phyloP scores from a whole-genome alignment of 306 rosid genomes.

The Cucurbita pepo region DNA sequence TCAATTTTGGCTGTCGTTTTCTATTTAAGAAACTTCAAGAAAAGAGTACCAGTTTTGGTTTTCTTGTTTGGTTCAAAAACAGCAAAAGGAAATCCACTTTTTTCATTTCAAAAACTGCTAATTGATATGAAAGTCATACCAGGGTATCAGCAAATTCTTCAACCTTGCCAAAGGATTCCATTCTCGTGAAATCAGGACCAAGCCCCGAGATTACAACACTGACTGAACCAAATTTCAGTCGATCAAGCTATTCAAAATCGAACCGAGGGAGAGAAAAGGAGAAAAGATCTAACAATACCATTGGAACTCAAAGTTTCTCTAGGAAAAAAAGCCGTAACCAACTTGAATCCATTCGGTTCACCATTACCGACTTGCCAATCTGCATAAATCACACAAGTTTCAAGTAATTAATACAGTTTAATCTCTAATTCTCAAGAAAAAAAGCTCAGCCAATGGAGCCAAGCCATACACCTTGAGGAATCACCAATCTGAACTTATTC shows the following conservation, averaged over 20 bases:
- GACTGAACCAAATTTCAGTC: slow-evolving; percentile 15
- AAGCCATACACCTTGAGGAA: slow-evolving; percentile 51
- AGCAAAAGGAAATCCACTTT: not conserved
- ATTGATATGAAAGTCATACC: slow-evolving; percentile 17
- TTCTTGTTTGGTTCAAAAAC: not conserved
- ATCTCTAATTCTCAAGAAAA: not conserved
- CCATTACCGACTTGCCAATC: slow-evolving; percentile 79
- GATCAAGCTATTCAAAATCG: not conserved
- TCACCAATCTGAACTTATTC: slow-evolving; percentile 59
- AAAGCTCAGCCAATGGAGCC: not conserved
- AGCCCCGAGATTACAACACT: slow-evolving; percentile 73
- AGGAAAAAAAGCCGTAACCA: slow-evolving; percentile 78
- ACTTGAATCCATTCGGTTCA: slow-evolving; percentile 70
- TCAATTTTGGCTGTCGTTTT: not conserved
- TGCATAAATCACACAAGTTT: slow-evolving; percentile 7
- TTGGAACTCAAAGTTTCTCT: slow-evolving; percentile 38
- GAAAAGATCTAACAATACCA: slow-evolving; percentile 21
- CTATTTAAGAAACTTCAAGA: not conserved
- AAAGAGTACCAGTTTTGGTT: not conserved
- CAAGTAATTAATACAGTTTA: not conserved
- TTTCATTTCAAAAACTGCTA: not conserved
- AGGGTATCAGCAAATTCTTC: slow-evolving; percentile 89
- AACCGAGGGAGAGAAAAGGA: not conserved
- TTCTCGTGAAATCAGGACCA: slow-evolving; percentile 81
- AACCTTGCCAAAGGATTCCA: slow-evolving; percentile 93